Base-by-base conservation (phyloP, 208 protist genomes). In the Sergeia podlipaevii region DNA sequence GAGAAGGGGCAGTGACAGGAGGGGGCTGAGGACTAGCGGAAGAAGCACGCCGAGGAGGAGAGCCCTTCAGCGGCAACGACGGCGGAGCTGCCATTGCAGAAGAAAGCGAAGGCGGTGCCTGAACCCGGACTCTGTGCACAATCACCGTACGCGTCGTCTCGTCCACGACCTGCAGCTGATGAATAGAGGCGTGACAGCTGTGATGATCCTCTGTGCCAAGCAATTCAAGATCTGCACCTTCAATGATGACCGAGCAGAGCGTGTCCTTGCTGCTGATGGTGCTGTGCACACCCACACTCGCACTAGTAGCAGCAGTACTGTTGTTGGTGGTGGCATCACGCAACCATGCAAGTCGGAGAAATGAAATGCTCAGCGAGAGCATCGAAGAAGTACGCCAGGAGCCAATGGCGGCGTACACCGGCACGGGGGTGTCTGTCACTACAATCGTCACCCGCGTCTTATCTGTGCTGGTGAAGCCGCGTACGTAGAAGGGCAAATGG, bases 121-220 rank as follows among this genome's bases (percentile, higher is more conserved):
- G 50, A 21, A 72, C 60, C n/a, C 60, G 60, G 2, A 79, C 84
- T 15, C 84, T 79, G 49, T 88, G 74, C 2, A 82, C 28, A 42
- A 83, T 67, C 11, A 83, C 67, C 11, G n/a, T 18, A 34, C 48
- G 47, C 20, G 43, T 36, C 24, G 70, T 52, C 50, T 78, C 76
- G 44, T 91, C 77, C 13, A 88, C 70, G 38, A 83, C 39, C 56
- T 91, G 79, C 55, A 91, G 49, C 46, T 74, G 76, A 41, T 81
- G 77, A 0, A 91, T 45, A 17, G 69, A 56, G 20, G 74, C 47
- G 44, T 71, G 80, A 24, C 71, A 46, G 24, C 57, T 82, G 48
- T 58, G 58, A 17, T 65, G 77, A 63, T 89, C 73, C 26, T 77
- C 79, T 6, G 74, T 65, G 10, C 67, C 56, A 7, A 89, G 65